These are phyloP conservation scores for Mycena alexandri DNA, from an alignment of 768 basidiomycete species.

Conservation along the genomic window DNA sequence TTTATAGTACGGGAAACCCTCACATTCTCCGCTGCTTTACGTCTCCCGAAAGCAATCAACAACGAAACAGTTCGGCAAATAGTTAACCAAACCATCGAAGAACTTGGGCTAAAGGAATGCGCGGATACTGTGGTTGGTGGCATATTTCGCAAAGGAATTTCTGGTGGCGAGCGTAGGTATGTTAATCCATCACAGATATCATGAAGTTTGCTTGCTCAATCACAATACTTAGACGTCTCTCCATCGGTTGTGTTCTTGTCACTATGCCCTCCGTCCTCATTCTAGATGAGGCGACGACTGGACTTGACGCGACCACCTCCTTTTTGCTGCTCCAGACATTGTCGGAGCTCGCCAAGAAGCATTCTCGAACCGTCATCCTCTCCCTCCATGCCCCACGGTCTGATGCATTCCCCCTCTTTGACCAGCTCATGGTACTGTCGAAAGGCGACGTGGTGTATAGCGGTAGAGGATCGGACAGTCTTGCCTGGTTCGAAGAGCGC, in stretches of 20 bases:
- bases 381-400: slow-evolving; percentile 63
- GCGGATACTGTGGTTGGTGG: slow-evolving; percentile 61
- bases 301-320: slow-evolving; percentile 44
- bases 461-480: slow-evolving; percentile 46
- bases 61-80: slow-evolving; percentile 45
- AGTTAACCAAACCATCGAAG: slow-evolving; percentile 57
- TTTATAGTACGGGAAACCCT: slow-evolving; percentile 52
- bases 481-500: slow-evolving; percentile 53
- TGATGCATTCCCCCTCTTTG: slow-evolving; percentile 61
- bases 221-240: slow-evolving; percentile 43
- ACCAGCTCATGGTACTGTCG: slow-evolving; percentile 56
- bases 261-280: slow-evolving; percentile 59
- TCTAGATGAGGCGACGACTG: slow-evolving; percentile 53
- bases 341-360: slow-evolving; percentile 45
- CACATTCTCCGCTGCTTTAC: slow-evolving; percentile 50
- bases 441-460: slow-evolving; percentile 58
- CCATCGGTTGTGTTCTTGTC: slow-evolving; percentile 60
- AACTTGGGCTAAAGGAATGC: slow-evolving; percentile 57
- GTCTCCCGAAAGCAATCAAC: slow-evolving; percentile 50
- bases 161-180: slow-evolving; percentile 57
- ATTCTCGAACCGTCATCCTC: slow-evolving; percentile 54
- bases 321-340: slow-evolving; percentile 48
- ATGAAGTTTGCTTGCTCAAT: background rate
- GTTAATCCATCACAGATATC: background rate
- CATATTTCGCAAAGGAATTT: slow-evolving; percentile 58